These are phyloP conservation scores for Globisporangium cederbergense DNA, from an alignment of 352 stramenopile species.

Conservation along the genomic window DNA sequence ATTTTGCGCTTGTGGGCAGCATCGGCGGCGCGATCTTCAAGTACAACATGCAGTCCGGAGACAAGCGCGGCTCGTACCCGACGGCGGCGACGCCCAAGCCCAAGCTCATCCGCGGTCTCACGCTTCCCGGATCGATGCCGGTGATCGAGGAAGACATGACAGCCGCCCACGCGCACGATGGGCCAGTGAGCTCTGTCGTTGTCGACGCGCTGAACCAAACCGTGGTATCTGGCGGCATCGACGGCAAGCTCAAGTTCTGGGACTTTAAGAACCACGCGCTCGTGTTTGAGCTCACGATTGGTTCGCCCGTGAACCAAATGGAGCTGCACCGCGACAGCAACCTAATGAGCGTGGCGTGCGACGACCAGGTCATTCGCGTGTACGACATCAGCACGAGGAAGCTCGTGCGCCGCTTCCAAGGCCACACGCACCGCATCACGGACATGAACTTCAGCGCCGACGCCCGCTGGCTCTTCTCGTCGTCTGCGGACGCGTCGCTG, in stretches of 20 bases:
- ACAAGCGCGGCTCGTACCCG: constrained; percentile 89
- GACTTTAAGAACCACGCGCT: constrained; percentile 79
- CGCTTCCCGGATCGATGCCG: constrained; percentile 45
- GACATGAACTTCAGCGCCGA: constrained; percentile 89
- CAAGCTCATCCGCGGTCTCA: constrained; percentile 63
- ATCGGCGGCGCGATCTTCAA: constrained; percentile 90
- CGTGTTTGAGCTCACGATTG: constrained; percentile 65
- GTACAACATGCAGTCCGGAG: constrained; percentile 96
- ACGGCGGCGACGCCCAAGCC: constrained; percentile 65
- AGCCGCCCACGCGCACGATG: constrained; percentile 50
- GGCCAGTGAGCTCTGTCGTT: constrained; percentile 80
- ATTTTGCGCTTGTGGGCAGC: constrained; percentile 93
- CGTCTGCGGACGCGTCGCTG: constrained; percentile 83
- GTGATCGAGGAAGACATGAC: constrained; percentile 33
- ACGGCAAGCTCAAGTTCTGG: constrained; percentile 91
- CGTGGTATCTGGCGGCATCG: constrained; percentile 81
- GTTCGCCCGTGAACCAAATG: constrained; percentile 74
- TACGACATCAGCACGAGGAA: constrained; percentile 85
- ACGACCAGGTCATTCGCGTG: constrained; percentile 86
- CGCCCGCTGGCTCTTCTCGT: constrained; percentile 86
- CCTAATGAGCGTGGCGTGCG: constrained; percentile 82
- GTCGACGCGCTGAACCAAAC: constrained; percentile 86
- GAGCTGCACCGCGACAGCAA: constrained; percentile 86
- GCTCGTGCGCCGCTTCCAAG: constrained; percentile 85
- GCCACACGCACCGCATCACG: constrained; percentile 80